Percentiles rank a stretch among this genome's conserved stretches.
phyloP scores from a whole-genome alignment of 192 early-diverging fungal genomes.

The Gigaspora rosea region DNA sequence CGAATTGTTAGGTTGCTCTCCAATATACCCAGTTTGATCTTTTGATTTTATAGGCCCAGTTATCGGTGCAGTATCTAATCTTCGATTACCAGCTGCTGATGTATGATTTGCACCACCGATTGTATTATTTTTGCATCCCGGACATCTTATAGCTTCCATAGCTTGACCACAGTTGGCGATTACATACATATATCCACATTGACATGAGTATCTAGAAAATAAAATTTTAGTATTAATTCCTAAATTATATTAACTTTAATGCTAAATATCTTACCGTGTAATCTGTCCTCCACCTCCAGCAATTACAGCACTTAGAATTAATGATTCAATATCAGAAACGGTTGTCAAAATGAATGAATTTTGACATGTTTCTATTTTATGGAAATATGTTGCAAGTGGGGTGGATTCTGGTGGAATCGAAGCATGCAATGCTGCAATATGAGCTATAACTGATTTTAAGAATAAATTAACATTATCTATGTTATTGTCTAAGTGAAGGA shows the following conservation, averaged over 20 bases:
- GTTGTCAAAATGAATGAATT: too few species aligned
- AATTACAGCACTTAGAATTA: too few species aligned
- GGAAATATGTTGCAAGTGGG: slow-evolving; percentile 1
- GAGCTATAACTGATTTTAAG: slow-evolving; percentile 18
- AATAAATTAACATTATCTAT: slow-evolving; percentile 6
- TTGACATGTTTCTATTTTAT: too few species aligned
- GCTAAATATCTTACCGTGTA: too few species aligned
- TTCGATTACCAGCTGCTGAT: neutral
- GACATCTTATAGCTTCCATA: neutral
- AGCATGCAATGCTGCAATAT: slow-evolving; percentile 14
- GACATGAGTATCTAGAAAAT: slow-evolving; percentile 3
- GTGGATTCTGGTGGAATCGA: slow-evolving; percentile 19
- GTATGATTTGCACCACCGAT: too few species aligned
- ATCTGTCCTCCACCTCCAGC: too few species aligned
- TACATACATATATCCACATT: slow-evolving; percentile 23
- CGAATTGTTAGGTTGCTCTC: neutral
- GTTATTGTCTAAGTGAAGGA: slow-evolving; percentile 2
- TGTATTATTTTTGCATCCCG: neutral
- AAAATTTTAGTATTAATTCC: too few species aligned
- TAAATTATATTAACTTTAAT: too few species aligned
- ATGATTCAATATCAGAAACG: too few species aligned
- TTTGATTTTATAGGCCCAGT: neutral
- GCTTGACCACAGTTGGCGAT: neutral
- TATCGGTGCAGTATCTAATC: neutral
- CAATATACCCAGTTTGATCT: slow-evolving; percentile 14